phyloP scores from a whole-genome alignment of 352 stramenopile species.

The Achlya hypogyna region DNA sequence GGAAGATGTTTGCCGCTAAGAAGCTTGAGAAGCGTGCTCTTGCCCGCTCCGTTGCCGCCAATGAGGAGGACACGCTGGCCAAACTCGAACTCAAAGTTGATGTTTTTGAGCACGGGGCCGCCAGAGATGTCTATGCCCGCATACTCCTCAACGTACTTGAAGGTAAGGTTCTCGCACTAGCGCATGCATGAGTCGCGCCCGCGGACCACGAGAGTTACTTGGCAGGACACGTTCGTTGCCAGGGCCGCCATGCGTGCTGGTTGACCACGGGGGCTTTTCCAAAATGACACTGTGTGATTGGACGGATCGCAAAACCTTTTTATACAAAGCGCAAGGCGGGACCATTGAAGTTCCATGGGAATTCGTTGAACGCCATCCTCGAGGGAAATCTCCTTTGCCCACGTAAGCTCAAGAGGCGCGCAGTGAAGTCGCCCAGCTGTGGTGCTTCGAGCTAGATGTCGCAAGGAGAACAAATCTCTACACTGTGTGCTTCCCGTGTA shows the following conservation, averaged over 20 bases:
- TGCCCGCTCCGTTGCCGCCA: conserved; percentile 93
- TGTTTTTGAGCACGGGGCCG: conserved; percentile 77
- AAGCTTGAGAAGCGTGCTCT: conserved; percentile 92
- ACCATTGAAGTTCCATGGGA: no score
- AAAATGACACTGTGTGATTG: background rate
- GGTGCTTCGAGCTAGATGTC: no score
- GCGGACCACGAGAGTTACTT: background rate
- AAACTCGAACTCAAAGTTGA: conserved; percentile 70
- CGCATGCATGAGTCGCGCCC: background rate
- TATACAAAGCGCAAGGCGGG: no score
- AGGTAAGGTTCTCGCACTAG: conserved; percentile 40
- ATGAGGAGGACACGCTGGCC: conserved; percentile 90
- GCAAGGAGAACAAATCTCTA: no score
- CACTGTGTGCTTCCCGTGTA: no score
- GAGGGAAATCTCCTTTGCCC: background rate
- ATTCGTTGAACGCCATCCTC: background rate
- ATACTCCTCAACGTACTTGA: conserved; percentile 33
- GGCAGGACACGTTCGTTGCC: background rate
- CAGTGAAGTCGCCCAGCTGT: background rate
- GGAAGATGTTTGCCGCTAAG: conserved; percentile 92
- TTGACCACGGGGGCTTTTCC: no score
- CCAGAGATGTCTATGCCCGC: conserved; percentile 31
- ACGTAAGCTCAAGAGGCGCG: background rate
- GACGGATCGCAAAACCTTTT: no score
- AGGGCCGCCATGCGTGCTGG: background rate